Base-by-base conservation (phyloP, 169 alveolate genomes). In the Cryptosporidium parvum region DNA sequence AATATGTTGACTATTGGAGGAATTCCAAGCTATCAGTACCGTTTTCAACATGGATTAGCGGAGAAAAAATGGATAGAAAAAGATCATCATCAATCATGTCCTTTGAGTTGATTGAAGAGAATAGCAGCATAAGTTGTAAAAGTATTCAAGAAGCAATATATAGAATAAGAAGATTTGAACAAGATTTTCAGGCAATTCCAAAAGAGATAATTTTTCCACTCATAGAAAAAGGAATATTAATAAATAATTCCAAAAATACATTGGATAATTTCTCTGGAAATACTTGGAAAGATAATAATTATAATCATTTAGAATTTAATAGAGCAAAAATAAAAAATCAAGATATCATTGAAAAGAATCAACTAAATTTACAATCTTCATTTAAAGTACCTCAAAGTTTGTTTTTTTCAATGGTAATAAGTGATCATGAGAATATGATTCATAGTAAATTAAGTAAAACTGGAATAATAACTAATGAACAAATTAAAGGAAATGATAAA, bases 131-230 rank as follows among this genome's bases (percentile, higher is more conserved):
- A 42, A 44, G 87, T n/a, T 80, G 87, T 58, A 58, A 80, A 39
- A 62, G 87, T 23, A 80, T 80, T 29, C 73, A 80, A 48, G 87
- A 80, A 48, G 87, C 87, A 33, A n/a, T 80, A 35, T 80, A 65
- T 44, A 59, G 65, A 58, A 39, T 80, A 1, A 59, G 87, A 80
- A 80, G 61, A 80, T 37, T 80, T 29, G 87, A 80, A 26, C 73
- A 61, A 44, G 75, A 62, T 12, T 61, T 80, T 39, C 73, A 80
- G 23, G 56, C 62, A 18, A 61, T 80, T 35, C 87, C 87, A 58
- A 62, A 80, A 21, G 75, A 59, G 12, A 31, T 80, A 14, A 37
- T 80, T 9, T 44, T 80, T 42, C 67, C 53, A 8, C 12, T 80
- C 21, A 21, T 69, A 44, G 62, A 45, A 42, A 33, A 44, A 6